Evolutionary conservation across 2,329 filamentous ascomycete species (phyloP), one percentile per base, ranked within the genome.

Genomic region (Venturia carpophila): DNA sequence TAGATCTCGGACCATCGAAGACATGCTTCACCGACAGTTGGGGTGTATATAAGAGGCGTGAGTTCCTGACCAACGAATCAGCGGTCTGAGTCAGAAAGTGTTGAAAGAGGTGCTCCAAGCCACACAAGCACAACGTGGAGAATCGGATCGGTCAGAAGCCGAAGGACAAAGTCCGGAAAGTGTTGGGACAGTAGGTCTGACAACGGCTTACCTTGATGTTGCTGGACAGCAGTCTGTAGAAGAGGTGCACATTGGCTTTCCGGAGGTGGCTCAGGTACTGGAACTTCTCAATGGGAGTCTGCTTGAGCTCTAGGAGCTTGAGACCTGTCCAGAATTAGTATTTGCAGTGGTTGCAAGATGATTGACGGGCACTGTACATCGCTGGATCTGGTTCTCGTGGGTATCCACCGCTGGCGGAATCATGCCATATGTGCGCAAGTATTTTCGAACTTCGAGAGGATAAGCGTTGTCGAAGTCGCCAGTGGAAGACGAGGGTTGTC

Each of bases 1-100:
- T 96, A 97, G 71, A 97, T 86, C 72, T 93, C 91, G 47, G 92
- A 96, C 85, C 96, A 99, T 78, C 93, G 89, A 75, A 96, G 82
- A 80, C 94, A 99, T 70, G 96, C 94, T 75, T 97, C 93, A 72
- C 94, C 94, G 71, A 99, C 92, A 73, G 90, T 92, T 58, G 90
- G 90, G 21, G 90, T 94, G 80, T 94, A 94, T 71, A 94, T 90
- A 69, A 93, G 80, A 61, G 90, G 90, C 79, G 91, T 92, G 70
- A 93, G 79, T 71, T 92, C 88, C 78, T 88, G 82, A 19, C 39
- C 60, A 62, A 62, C 21, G 39, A 34, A 27, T 62, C 7, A 47
- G 60, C 39, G 62, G 42, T 42, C 62, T 45, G 62, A 34, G 62
- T 63, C 45, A 47, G 27, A 27, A 55, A 63, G 34, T 55, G 34